A percentile compares a stretch with the other conserved stretches of the same genome.
phyloP scores from a whole-genome alignment of 305 asterid genomes.

The Fraxinus albicans region DNA sequence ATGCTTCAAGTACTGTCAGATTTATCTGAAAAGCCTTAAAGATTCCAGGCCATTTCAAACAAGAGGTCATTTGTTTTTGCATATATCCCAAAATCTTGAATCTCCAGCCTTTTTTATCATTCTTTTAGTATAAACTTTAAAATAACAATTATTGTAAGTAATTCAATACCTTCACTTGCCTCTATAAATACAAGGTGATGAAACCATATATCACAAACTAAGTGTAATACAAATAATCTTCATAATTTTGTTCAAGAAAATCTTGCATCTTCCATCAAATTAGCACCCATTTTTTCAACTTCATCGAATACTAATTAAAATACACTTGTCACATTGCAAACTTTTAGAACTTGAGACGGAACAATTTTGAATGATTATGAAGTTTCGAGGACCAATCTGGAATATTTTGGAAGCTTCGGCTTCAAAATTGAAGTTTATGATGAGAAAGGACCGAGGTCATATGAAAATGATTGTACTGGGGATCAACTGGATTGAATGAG shows the following conservation, averaged over 20 bases:
- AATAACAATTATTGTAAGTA: not conserved
- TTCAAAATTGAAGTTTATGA: no score
- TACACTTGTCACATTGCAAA: not conserved
- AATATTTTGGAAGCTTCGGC: no score
- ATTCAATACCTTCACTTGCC: not conserved
- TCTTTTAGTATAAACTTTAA: no score
- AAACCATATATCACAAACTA: not conserved
- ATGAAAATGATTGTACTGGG: no score
- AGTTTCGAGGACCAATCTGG: no score
- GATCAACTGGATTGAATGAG: no score
- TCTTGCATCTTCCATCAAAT: not conserved
- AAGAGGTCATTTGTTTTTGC: not conserved
- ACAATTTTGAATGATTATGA: no score
- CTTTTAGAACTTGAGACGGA: no score
- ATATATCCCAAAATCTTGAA: slow-evolving; percentile 13
- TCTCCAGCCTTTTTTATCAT: not conserved
- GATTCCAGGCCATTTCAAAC: no score
- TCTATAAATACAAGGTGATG: not conserved
- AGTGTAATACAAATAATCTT: not conserved
- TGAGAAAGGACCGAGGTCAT: no score
- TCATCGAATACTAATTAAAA: not conserved
- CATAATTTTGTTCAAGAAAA: not conserved
- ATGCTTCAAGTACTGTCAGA: no score
- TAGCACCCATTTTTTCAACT: not conserved
- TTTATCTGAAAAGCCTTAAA: no score